Percentiles rank a stretch among this genome's conserved stretches.
Conservation (phyloP, 2,329 filamentous ascomycete genomes). For the Sporothrix pallida region DNA sequence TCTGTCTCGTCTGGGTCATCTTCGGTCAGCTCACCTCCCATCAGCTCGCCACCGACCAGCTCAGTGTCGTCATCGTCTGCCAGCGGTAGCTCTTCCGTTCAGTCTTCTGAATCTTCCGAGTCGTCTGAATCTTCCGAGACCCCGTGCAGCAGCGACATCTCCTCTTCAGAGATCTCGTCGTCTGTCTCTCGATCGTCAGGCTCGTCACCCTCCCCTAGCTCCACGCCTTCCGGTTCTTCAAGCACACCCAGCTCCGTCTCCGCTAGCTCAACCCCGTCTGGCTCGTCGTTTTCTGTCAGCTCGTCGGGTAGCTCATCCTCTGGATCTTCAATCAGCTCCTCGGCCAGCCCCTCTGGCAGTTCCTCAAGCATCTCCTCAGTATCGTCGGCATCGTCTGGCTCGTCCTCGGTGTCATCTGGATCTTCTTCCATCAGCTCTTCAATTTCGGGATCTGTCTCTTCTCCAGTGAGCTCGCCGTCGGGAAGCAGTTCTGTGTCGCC, state of each 20-base stretch:
- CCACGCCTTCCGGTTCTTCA: not conserved
- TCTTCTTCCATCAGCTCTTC: not conserved
- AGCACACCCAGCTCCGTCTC: not conserved
- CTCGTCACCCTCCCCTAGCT: too few species aligned
- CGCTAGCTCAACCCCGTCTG: not conserved
- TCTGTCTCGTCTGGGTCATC: too few species aligned
- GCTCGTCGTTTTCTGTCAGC: too few species aligned
- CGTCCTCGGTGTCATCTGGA: not conserved
- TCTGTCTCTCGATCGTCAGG: not conserved
- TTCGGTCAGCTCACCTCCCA: too few species aligned
- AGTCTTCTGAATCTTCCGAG: not conserved
- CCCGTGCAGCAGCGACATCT: conserved; percentile 4
- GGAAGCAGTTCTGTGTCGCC: not conserved
- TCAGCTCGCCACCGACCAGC: too few species aligned
- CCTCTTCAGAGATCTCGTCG: not conserved
- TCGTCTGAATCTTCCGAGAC: not conserved
- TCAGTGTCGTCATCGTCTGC: not conserved
- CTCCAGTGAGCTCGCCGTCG: not conserved
- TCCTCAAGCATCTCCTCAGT: not conserved
- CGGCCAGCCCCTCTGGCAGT: not conserved
- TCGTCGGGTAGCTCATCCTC: not conserved
- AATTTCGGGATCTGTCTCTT: not conserved
- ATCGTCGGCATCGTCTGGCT: not conserved
- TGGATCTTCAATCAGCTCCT: not conserved
- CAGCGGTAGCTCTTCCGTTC: not conserved